phyloP scores from a whole-genome alignment of 352 stramenopile genomes.

The Globisporangium polare region DNA sequence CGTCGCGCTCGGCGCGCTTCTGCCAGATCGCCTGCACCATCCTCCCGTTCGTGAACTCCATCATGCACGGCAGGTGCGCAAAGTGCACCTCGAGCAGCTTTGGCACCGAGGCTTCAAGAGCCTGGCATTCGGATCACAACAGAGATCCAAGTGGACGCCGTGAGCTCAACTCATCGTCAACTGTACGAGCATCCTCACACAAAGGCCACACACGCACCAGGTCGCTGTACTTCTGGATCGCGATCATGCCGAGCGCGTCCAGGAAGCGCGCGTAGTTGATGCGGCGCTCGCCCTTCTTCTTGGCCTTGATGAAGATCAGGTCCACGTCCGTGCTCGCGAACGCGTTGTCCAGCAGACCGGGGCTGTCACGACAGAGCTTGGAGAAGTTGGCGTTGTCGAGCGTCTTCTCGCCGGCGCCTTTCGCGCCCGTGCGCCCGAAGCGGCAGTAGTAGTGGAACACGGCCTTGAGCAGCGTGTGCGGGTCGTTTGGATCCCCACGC shows the following conservation, averaged over 20 bases:
- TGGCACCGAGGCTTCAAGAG: conserved; percentile 54
- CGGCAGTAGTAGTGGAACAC: conserved; percentile 87
- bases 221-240: conserved; percentile 73
- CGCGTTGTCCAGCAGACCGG: conserved; percentile 41
- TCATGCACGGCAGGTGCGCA: conserved; percentile 54
- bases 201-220: conserved; percentile 33
- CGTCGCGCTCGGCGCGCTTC: conserved; percentile 44
- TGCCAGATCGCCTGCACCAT: conserved; percentile 66
- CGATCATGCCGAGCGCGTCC: conserved; percentile 81
- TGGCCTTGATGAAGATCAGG: conserved; percentile 84
- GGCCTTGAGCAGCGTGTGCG: conserved; percentile 71
- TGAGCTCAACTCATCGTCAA: neutral
- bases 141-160: neutral
- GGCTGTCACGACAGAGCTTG: conserved; percentile 81
- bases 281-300: conserved; percentile 80
- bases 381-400: conserved; percentile 83
- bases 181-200: neutral
- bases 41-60: conserved; percentile 58
- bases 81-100: conserved; percentile 65
- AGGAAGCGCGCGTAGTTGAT: conserved; percentile 85
- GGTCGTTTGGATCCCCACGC: conserved; percentile 68
- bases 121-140: conserved; percentile 20
- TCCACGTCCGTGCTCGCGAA: conserved; percentile 82
- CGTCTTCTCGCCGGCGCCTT: conserved; percentile 61
- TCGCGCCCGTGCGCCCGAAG: conserved; percentile 69